phyloP scores from a whole-genome alignment of 208 protist species.

The Acanthamoeba pearcei region DNA sequence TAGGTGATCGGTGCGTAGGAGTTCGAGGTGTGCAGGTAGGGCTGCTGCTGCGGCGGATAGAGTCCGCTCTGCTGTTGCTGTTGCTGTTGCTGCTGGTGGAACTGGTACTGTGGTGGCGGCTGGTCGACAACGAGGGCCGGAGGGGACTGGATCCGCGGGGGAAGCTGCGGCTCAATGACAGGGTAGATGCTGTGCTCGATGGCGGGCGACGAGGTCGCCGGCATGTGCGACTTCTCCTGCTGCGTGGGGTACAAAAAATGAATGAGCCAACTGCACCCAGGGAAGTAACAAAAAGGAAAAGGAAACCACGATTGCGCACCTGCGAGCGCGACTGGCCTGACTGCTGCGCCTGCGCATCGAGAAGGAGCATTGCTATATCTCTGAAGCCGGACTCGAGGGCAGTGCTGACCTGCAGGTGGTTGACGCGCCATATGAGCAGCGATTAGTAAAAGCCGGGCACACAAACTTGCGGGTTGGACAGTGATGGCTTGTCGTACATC shows the following conservation, averaged over 20 bases:
- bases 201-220: background rate
- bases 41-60: constrained; percentile 19
- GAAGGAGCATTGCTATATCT: constrained; percentile 45
- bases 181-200: constrained; percentile 50
- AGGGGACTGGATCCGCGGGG: background rate
- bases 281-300: too few relatives aligned
- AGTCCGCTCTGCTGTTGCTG: background rate
- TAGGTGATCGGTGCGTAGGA: constrained; percentile 15
- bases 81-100: background rate
- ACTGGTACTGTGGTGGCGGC: background rate
- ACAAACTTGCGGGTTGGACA: too few relatives aligned
- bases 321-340: background rate
- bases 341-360: constrained; percentile 50
- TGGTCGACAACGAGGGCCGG: background rate
- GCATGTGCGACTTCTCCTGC: constrained; percentile 22
- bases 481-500: background rate
- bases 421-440: background rate
- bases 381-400: constrained; percentile 12
- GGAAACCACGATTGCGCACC: background rate
- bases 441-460: background rate
- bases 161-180: background rate
- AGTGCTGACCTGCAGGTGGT: constrained; percentile 7
- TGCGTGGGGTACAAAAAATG: background rate
- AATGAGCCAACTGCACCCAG: too few relatives aligned
- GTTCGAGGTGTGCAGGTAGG: background rate